Evolutionary conservation across 2,329 filamentous ascomycete genomes (phyloP).

Genomic region (Xenoacremonium recifei): DNA sequence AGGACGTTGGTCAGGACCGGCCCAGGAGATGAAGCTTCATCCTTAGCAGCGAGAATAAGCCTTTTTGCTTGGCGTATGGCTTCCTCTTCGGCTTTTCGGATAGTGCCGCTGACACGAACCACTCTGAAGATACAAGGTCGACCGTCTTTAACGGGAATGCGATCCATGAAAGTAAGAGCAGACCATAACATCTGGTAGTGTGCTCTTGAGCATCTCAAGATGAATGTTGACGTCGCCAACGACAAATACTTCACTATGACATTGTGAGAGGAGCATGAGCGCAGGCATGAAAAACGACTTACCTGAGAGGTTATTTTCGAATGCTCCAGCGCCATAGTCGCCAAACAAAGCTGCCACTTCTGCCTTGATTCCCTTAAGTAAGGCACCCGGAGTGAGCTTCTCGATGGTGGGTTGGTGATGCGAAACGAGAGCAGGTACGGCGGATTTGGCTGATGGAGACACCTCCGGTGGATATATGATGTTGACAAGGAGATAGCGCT

Average conservation of each 20-base stretch:
- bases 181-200: conserved; percentile 90
- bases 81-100: conserved; percentile 88
- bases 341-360: conserved; percentile 76
- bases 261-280: conserved; percentile 2
- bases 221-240: conserved; percentile 88
- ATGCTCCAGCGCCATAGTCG: conserved; percentile 79
- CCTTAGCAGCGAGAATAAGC: conserved; percentile 66
- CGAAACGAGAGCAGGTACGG: conserved; percentile 61
- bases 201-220: conserved; percentile 77
- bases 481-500: conserved; percentile 92
- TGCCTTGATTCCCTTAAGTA: conserved; percentile 69
- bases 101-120: conserved; percentile 86
- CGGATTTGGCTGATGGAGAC: conserved; percentile 29
- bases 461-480: conserved; percentile 76
- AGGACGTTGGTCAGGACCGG: conserved; percentile 18
- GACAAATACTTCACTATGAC: conserved; percentile 87
- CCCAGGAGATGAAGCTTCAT: conserved; percentile 26
- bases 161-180: conserved; percentile 76
- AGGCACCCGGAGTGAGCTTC: conserved; percentile 61
- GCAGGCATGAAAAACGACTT: conserved; percentile 15
- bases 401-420: conserved; percentile 79
- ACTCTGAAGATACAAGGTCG: conserved; percentile 78
- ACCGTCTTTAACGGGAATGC: conserved; percentile 59
- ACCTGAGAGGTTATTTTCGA: conserved; percentile 70
- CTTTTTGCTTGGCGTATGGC: conserved; percentile 75